Conservation (phyloP, 1,284 basidiomycete species). For the Bothia castanella region DNA sequence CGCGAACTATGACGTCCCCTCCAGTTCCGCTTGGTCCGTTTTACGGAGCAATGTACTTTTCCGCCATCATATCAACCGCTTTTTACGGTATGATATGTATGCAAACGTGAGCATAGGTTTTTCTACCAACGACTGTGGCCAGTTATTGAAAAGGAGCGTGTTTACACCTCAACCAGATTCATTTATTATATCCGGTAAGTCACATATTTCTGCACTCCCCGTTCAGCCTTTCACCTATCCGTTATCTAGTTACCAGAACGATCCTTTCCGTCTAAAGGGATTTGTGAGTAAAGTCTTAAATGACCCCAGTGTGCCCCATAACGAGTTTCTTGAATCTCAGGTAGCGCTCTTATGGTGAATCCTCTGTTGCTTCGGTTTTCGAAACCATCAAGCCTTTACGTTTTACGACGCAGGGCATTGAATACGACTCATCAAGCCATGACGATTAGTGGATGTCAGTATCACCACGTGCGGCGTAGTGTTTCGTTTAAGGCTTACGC, state of each 20-base stretch:
- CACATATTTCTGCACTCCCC: too few species aligned
- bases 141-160: too few species aligned
- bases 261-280: not conserved
- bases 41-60: not conserved
- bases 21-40: too few species aligned
- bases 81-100: not conserved
- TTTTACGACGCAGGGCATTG: not conserved
- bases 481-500: not conserved
- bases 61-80: not conserved
- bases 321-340: too few species aligned
- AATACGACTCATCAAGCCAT: slow-evolving; percentile 3
- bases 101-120: not conserved
- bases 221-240: not conserved
- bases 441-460: not conserved
- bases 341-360: too few species aligned
- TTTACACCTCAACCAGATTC: too few species aligned
- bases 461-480: not conserved
- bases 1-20: too few species aligned
- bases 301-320: too few species aligned
- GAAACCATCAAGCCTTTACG: too few species aligned
- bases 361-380: too few species aligned
- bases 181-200: too few species aligned
- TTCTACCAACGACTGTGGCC: not conserved
- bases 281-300: not conserved
- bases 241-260: not conserved